Base-by-base conservation (phyloP, 306 rosid species). In the Malus sylvestris region DNA sequence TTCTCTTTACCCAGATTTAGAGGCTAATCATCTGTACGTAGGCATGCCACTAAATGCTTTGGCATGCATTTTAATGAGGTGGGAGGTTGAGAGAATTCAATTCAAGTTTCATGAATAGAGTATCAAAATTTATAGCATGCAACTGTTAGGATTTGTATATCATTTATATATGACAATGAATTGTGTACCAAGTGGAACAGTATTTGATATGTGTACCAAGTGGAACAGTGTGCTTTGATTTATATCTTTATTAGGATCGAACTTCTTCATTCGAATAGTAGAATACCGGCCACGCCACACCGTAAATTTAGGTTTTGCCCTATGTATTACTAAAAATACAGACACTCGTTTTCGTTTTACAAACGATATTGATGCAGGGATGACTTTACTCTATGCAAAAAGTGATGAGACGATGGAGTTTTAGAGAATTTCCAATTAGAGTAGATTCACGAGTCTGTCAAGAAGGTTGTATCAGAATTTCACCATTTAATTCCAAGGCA, bases 51-150 rank as follows among this genome's bases (percentile, higher is more conserved):
- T 88, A 79, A 93, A 89, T 86, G 92, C 89, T 70, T 92, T 55
- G 79, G 79, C 87, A 83, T 89, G 83, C 88, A 84, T 82, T 87
- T 91, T 85, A 85, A 86, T 76, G 86, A 68, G 79, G 76, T 74
- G 74, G 75, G 86, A 63, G 81, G 88, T 85, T 90, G 90, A 85
- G 88, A 82, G 88, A 82, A 82, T 89, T 87, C 78, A 91, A 88
- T 84, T 86, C 89, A 60, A 72, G 70, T 70, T 89, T 82, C 84
- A 87, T 84, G 76, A 69, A 84, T 84, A 74, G 62, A 81, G 73
- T 25, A 79, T 78, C 52, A 32, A 49, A 63, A 83, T 46, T 75
- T 59, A 83, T 57, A 45, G 8, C 32, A 58, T 71, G 13, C 75
- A 19, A 58, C 40, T 14, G 66, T 52, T 42, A 6, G 22, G 20